Percentiles rank a stretch among this genome's conserved stretches.
Evolutionary conservation across 345 rosid genomes (phyloP).

Genomic region (Gossypium australe): DNA sequence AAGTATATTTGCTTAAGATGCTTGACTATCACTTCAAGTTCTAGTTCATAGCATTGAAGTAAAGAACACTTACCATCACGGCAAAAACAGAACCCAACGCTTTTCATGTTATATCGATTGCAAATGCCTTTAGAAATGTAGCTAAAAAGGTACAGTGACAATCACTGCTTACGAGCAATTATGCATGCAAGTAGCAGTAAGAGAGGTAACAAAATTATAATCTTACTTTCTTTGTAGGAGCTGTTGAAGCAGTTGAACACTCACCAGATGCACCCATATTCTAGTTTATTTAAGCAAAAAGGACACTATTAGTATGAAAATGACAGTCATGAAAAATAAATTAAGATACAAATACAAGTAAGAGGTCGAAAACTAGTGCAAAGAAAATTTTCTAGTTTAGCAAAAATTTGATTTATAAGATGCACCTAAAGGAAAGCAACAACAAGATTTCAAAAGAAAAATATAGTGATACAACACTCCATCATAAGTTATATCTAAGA

Average conservation of each 20-base stretch:
- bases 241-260: conserved; percentile 40
- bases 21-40: not conserved
- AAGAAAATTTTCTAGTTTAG: not conserved
- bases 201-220: not conserved
- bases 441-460: not conserved
- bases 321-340: not conserved
- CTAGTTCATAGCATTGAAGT: not conserved
- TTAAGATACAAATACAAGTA: not conserved
- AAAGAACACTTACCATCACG: not conserved
- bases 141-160: not conserved
- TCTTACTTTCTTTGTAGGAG: conserved; percentile 41
- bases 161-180: not conserved
- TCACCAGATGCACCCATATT: conserved; percentile 46
- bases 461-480: not conserved
- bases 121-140: not conserved
- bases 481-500: not conserved
- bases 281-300: conserved; percentile 23
- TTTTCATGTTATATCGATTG: not conserved
- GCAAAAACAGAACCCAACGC: not conserved
- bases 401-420: not conserved
- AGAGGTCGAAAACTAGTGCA: not conserved
- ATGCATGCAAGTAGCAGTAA: not conserved
- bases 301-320: not conserved
- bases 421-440: not conserved
- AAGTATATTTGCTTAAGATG: not conserved